Base-by-base conservation (phyloP, 768 basidiomycete species). In the Termitomyces sp. region DNA sequence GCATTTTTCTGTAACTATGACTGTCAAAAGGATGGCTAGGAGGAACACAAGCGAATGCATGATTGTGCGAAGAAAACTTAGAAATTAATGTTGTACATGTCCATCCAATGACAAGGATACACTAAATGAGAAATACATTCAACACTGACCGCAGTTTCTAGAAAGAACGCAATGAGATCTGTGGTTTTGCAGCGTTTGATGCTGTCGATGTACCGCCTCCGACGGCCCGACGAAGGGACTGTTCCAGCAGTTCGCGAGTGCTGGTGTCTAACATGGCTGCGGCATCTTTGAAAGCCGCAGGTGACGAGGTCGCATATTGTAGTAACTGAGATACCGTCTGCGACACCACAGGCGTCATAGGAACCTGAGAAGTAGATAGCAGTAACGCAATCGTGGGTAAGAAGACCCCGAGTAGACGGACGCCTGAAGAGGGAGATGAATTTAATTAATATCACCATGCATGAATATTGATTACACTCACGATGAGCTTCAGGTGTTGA, bases 261-360 rank as follows among this genome's bases (percentile, higher is more conserved):
- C 77, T 69, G 7, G 76, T 67, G 29, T 87, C 85, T 21, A 98
- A 76, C 47, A 80, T 84, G 9, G 75, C 79, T 2, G 90, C 87
- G 1, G 89, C 92, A 44, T 93, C 91, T 68, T 91, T 93, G 81
- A 98, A 98, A 12, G 88, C 82, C 4, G 73, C 67, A 0, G 95
- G 89, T 3, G 86, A 82, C 0, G 80, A 71, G 0, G 88, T 80
- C 0, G 94, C 94, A 56, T 91, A 86, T 2, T 77, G 71, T 29
- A 98, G 71, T 1, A 97, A 69, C 50, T 92, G 87, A 2, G 80
- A 68, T 21, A 91, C 78, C 2, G 85, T 84, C 57, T 85, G 81
- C 0, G 78, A 64, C 51, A 86, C 85, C 7, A 86, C 63, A 0
- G 75, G 72, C 0, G 79, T 67, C 3, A 79, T 69, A 0, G 79